Base-by-base conservation (phyloP, 2,329 filamentous ascomycete genomes). In the Calonectria pseudoreteaudii region DNA sequence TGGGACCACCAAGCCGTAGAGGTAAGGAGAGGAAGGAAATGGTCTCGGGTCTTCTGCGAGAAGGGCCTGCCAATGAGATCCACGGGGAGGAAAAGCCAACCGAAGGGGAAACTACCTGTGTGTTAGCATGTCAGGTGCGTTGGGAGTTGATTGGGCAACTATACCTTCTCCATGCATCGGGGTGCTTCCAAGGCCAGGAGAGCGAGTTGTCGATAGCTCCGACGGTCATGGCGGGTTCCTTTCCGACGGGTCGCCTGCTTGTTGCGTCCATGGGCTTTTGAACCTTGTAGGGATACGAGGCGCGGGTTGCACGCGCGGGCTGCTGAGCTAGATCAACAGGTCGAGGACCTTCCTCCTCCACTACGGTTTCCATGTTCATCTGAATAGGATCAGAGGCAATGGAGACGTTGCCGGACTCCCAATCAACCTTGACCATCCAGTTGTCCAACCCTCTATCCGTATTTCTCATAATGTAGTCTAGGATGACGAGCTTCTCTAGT, bases 391-490 rank as follows among this genome's bases (percentile, higher is more conserved):
- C 95, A 0, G 95, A 95, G 20, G 94, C 93, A 77, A 99, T 95
- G 10, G 94, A 95, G 16, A 97, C 96, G 80, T 94, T 91, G 81
- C 97, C 92, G 3, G 91, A 92, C 79, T 95, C 91, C 89, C 93
- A 95, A 84, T 99, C 96, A 38, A 99, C 94, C 84, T 95, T 97
- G 82, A 99, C 95, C 97, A 99, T 99, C 97, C 97, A 99, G 80
- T 99, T 99, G 83, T 99, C 97, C 71, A 98, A 88, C 2, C 97
- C 97, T 85, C 97, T 91, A 83, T 99, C 97, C 2, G 97, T 99
- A 82, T 99, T 99, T 72, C 97, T 92, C 97, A 99, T 99, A 76
- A 99, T 98, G 83, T 99, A 99, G 85, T 99, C 97, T 77, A 99
- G 85, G 80, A 99, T 98, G 28, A 99, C 97, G 10, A 99, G 88